Conservation (phyloP, 768 basidiomycete species). For the Arthromyces matolae region DNA sequence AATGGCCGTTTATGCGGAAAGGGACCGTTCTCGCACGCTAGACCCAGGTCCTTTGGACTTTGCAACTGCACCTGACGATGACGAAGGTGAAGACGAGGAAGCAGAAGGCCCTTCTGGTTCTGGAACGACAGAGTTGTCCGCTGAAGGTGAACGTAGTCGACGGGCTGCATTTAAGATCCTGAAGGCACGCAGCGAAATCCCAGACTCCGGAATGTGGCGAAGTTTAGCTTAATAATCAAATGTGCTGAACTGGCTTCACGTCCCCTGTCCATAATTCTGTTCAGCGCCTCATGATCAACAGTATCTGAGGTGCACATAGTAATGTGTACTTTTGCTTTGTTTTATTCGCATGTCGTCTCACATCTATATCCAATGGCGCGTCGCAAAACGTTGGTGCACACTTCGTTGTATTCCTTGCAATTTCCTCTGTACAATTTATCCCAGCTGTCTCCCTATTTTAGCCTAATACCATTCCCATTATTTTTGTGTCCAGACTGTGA, state of each 20-base stretch:
- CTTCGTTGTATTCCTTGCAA: slow-evolving; percentile 8
- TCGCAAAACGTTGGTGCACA: slow-evolving; percentile 1
- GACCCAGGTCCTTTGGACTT: slow-evolving; percentile 74
- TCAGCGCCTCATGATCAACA: slow-evolving; percentile 12
- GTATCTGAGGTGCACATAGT: slow-evolving; percentile 1
- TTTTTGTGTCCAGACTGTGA: too few relatives aligned
- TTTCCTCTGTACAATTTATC: slow-evolving; percentile 10
- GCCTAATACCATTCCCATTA: slow-evolving; percentile 11
- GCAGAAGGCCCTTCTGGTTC: slow-evolving; percentile 18
- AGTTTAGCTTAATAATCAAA: slow-evolving; percentile 50
- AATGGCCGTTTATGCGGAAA: slow-evolving; percentile 62
- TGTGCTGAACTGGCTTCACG: slow-evolving; percentile 8
- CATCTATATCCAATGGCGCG: slow-evolving; percentile 6
- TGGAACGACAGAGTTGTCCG: too few relatives aligned
- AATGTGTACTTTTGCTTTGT: slow-evolving; percentile 12
- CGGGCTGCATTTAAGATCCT: slow-evolving; percentile 65
- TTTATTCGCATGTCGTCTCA: slow-evolving; percentile 9
- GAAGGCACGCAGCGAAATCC: slow-evolving; percentile 63
- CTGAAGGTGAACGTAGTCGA: slow-evolving; percentile 49
- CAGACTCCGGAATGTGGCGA: slow-evolving; percentile 76
- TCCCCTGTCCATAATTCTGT: slow-evolving; percentile 20
- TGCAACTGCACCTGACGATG: slow-evolving; percentile 45
- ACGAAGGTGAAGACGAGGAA: slow-evolving; percentile 31
- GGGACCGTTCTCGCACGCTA: slow-evolving; percentile 57
- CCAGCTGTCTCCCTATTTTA: slow-evolving; percentile 7